Evolutionary conservation across 495 filamentous ascomycete genomes (phyloP), one percentile per base, ranked within the genome.

Genomic region (Lepidopterella palustris): DNA sequence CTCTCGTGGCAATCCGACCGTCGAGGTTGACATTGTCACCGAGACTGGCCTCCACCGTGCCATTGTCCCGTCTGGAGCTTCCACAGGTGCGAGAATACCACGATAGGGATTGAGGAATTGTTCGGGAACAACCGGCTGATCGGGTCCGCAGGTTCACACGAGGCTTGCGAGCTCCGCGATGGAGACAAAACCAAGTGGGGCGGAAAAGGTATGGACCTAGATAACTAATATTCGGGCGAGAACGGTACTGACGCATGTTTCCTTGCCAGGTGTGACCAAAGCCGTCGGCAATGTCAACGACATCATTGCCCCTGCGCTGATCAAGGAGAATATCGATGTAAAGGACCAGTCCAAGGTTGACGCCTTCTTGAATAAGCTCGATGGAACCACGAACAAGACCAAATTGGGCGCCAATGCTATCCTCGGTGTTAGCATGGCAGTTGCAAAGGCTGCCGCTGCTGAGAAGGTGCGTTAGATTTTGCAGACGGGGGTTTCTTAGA

Each of bases 371-470:
- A 96, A 89, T 82, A 84, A 88, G 74, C 91, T 97, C 70, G 95
- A 99, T 72, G 92, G 91, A 66, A 93, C 93, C 49, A 70, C 86
- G 73, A 99, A 97, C 86, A 99, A 99, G 88, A 88, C 84, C 69
- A 95, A 92, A 72, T 84, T 97, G 35, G 95, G 95, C 78, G 95
- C 95, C 78, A 99, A 99, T 73, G 95, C 95, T 76, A 96, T 99
- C 72, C 84, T 99, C 48, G 95, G 93, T 80, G 95, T 97, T 76
- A 86, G 81, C 76, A 79, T 99, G 78, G 95, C 92, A 58, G 81
- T 97, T 72, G 92, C 95, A 70, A 99, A 99, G 85, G 95, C 95
- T 64, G 93, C 89, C 67, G 93, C 93, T 70, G 93, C 93, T 72
- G 91, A 97, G 87, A 99, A 99, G 87, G 79, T 80, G 65, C 61